Base-by-base conservation (phyloP, 2,329 filamentous ascomycete species). In the Seiridium unicorne region DNA sequence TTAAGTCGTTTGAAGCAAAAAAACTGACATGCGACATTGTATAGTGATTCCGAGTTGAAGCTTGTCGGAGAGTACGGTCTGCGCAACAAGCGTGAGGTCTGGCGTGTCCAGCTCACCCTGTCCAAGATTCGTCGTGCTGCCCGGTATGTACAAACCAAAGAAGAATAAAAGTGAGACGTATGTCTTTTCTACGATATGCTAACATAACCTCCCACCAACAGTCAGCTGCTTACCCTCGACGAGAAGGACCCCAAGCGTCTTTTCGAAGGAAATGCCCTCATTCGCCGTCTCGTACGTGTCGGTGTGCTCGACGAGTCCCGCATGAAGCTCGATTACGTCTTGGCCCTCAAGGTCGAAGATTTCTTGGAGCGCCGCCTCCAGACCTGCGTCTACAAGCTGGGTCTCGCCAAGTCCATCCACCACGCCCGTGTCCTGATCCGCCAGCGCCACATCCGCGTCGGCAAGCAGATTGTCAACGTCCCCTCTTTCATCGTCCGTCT, bases 281-380 rank as follows among this genome's bases (percentile, higher is more conserved):
- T 99, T 90, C 95, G 95, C 81, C 95, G 95, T 91, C 93, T 99
- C 72, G 95, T 99, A 71, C 95, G 95, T 81, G 93, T 98, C 79
- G 95, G 95, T 92, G 95, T 99, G 77, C 92, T 99, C 77, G 95
- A 99, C 81, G 95, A 99, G 87, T 93, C 93, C 80, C 95, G 95
- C 89, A 99, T 99, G 95, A 99, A 97, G 91, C 95, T 99, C 88
- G 95, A 99, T 97, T 97, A 99, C 90, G 95, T 99, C 79, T 86
- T 99, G 79, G 95, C 95, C 84, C 90, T 99, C 65, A 96, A 97
- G 88, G 91, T 96, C 76, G 95, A 99, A 84, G 95, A 99, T 84
- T 99, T 99, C 90, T 88, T 99, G 84, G 95, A 99, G 91, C 94
- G 95, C 76, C 93, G 95, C 82, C 93, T 98, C 72, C 94, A 99